Evolutionary conservation across 257 asterid genomes (phyloP).

Genomic region (Jasminum sambac): DNA sequence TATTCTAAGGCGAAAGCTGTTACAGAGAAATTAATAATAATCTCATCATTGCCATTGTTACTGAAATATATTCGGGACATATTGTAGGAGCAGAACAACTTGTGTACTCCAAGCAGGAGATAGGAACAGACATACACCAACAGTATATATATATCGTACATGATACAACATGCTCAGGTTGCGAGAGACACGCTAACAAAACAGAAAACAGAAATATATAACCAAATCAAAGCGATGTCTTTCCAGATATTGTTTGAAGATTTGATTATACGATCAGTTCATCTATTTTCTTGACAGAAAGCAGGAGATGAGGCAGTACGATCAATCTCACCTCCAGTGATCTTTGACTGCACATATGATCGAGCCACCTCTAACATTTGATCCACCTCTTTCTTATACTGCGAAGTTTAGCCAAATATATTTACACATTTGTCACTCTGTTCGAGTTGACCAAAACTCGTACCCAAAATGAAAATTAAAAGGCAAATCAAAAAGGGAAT

Average conservation of each 20-base stretch:
- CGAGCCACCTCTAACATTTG: slow-evolving; percentile 68
- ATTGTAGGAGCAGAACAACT: neutral
- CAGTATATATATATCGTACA: too few relatives aligned
- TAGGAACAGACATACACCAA: neutral
- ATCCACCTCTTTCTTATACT: slow-evolving; percentile 82
- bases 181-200: neutral
- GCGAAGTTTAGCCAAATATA: slow-evolving; percentile 27
- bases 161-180: slow-evolving; percentile 8
- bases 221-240: neutral
- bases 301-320: slow-evolving; percentile 19
- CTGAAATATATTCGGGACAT: neutral
- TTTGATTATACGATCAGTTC: neutral
- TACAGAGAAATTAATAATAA: neutral
- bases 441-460: neutral
- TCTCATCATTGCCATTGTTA: neutral
- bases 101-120: neutral
- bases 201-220: too few relatives aligned
- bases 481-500: slow-evolving; percentile 4
- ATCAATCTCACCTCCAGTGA: slow-evolving; percentile 31
- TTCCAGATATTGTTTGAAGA: neutral
- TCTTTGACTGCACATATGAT: slow-evolving; percentile 52
- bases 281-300: slow-evolving; percentile 33
- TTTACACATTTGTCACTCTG: neutral
- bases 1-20: too few relatives aligned
- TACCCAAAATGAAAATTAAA: neutral